phyloP scores from a whole-genome alignment of 1,139 yeast genomes.

The Tardiomyces depauwii region DNA sequence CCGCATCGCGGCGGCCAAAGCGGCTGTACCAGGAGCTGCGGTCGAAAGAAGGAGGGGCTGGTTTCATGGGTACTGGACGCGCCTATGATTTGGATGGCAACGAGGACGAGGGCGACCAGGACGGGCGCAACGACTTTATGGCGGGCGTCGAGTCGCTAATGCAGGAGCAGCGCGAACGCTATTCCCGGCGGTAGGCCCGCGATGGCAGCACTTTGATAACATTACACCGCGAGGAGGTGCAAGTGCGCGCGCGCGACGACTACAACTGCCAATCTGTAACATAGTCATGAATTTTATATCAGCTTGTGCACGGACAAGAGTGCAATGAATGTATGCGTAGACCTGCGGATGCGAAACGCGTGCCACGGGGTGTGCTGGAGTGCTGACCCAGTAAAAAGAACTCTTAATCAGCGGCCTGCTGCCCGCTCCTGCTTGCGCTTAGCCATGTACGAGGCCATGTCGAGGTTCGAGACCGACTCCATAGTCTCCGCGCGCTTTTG shows the following conservation, averaged over 20 bases:
- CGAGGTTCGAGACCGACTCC: conserved; percentile 16
- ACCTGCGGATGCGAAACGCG: too few relatives aligned
- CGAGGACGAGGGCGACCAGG: not conserved
- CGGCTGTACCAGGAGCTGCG: not conserved
- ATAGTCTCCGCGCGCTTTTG: conserved; percentile 10
- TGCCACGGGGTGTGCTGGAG: too few relatives aligned
- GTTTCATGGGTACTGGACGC: conserved; percentile 21
- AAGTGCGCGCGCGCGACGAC: too few relatives aligned
- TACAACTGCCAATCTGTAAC: too few relatives aligned
- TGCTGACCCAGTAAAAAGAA: too few relatives aligned
- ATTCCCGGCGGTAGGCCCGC: too few relatives aligned
- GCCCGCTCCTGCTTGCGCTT: conserved; percentile 6
- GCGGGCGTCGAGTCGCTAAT: too few relatives aligned
- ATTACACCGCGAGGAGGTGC: too few relatives aligned
- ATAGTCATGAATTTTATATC: conserved; percentile 4
- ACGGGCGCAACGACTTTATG: not conserved
- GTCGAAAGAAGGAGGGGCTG: conserved; percentile 6
- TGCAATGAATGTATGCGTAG: too few relatives aligned
- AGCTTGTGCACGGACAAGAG: conserved; percentile 4
- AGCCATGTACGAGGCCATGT: conserved; percentile 19
- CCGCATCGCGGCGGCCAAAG: conserved; percentile 10
- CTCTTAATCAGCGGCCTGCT: not conserved
- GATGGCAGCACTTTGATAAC: too few relatives aligned
- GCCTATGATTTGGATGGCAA: conserved; percentile 15
- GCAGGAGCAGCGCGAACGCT: too few relatives aligned